Evolutionary conservation across 441 rosid species (phyloP).

Genomic region (Gossypium trilobum): DNA sequence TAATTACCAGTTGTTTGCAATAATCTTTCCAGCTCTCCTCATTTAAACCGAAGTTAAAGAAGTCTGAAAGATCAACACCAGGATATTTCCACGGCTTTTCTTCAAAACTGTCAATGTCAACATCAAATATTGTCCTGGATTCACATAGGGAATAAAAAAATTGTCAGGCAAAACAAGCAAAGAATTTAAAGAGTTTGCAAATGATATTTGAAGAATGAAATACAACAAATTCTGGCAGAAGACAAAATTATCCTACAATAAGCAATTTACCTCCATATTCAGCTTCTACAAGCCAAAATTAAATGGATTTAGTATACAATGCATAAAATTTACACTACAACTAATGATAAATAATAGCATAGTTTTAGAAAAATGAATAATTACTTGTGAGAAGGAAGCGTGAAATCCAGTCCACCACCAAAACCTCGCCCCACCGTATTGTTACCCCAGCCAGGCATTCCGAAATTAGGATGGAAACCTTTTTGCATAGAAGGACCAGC

Average conservation of each 20-base stretch:
- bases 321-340: not conserved
- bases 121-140: constrained; percentile 89
- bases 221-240: not conserved
- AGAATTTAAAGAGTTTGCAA: not conserved
- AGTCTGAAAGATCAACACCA: constrained; percentile 64
- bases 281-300: not conserved
- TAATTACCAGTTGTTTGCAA: constrained; percentile 89
- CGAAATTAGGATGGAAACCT: constrained; percentile 60
- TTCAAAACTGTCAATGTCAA: constrained; percentile 85
- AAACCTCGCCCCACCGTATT: constrained; percentile 59
- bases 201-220: constrained; percentile 4
- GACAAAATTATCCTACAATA: constrained; percentile 1
- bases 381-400: constrained; percentile 98
- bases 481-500: constrained; percentile 57
- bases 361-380: constrained; percentile 15
- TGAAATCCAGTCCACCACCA: constrained; percentile 73
- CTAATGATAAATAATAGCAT: not conserved
- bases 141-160: constrained; percentile 10
- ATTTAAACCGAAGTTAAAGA: constrained; percentile 83
- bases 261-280: constrained; percentile 6
- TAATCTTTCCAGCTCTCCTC: constrained; percentile 98
- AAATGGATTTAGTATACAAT: not conserved
- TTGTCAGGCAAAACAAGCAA: constrained; percentile 6
- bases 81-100: constrained; percentile 96
- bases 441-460: constrained; percentile 55